Evolutionary conservation across 495 filamentous ascomycete genomes (phyloP).

Genomic region (Trichoderma orchidacearum): DNA sequence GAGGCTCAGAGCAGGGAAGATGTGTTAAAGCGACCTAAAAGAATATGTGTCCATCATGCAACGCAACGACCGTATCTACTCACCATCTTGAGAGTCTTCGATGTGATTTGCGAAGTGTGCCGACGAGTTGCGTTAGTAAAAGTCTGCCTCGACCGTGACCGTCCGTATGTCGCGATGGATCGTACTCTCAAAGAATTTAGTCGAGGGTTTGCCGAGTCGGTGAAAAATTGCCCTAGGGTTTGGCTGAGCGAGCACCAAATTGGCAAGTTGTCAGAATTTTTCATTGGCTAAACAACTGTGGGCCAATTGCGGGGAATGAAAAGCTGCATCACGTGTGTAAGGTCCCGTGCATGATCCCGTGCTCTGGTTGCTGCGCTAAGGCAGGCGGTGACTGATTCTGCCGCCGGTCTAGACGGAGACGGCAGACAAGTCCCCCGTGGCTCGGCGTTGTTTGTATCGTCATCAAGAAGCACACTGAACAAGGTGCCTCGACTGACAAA

Average conservation of each 20-base stretch:
- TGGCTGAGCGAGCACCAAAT: background rate
- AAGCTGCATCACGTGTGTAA: background rate
- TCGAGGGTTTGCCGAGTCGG: constrained; percentile 1
- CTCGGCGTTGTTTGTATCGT: background rate
- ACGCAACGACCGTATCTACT: constrained; percentile 1
- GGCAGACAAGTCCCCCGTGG: background rate
- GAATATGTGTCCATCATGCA: background rate
- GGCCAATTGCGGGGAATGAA: background rate
- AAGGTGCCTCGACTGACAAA: background rate
- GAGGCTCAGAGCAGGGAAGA: background rate
- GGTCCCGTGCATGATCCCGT: background rate
- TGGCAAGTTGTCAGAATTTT: background rate
- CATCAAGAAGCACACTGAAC: background rate
- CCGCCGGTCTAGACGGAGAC: background rate
- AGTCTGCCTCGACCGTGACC: constrained; percentile 1
- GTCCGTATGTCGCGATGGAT: background rate
- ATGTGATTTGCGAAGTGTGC: constrained; percentile 3
- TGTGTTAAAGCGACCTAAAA: background rate
- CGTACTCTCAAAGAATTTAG: constrained; percentile 1
- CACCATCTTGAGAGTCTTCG: constrained; percentile 4
- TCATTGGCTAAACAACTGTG: background rate
- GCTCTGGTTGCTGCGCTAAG: too few relatives aligned
- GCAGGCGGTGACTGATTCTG: background rate
- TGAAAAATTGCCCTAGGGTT: constrained; percentile 4
- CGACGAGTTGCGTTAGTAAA: constrained; percentile 1